A percentile compares a stretch with the other conserved stretches of the same genome.
Evolutionary conservation across 2,329 filamentous ascomycete species (phyloP).

Genomic region (Paracamarosporium sp.): DNA sequence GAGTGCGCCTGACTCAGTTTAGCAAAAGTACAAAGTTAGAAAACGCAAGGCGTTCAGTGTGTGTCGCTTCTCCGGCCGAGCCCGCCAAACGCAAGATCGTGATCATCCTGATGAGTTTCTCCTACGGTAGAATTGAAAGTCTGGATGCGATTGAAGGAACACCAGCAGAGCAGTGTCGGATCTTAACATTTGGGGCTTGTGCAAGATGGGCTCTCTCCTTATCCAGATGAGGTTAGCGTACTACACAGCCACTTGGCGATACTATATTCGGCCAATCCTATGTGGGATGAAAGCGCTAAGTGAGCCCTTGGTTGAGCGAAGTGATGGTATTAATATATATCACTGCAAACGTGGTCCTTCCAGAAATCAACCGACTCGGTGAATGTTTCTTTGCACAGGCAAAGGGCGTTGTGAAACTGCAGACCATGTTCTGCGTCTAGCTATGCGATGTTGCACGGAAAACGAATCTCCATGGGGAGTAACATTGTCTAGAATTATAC

Average conservation of each 20-base stretch:
- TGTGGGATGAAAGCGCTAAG: background rate
- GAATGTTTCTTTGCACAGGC: background rate
- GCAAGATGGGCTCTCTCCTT: background rate
- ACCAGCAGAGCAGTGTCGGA: background rate
- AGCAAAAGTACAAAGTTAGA: background rate
- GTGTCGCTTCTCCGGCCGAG: background rate
- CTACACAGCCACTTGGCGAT: constrained; percentile 1
- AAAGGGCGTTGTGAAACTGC: background rate
- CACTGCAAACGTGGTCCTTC: background rate
- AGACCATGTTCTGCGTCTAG: background rate
- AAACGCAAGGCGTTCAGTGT: background rate
- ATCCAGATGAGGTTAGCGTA: background rate
- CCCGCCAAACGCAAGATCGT: background rate
- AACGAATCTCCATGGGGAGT: too few species aligned
- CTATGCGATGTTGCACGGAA: background rate
- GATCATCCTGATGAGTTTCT: background rate
- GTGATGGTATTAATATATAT: background rate
- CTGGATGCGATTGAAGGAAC: background rate
- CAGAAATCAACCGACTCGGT: background rate
- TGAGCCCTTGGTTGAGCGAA: background rate
- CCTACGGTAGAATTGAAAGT: background rate
- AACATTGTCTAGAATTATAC: too few species aligned
- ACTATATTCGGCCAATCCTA: constrained; percentile 2
- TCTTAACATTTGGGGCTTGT: background rate
- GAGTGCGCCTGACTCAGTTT: constrained; percentile 9